A percentile compares a stretch with the other conserved stretches of the same genome.
Conservation (phyloP, 345 rosid species). For the Salix purpurea region DNA sequence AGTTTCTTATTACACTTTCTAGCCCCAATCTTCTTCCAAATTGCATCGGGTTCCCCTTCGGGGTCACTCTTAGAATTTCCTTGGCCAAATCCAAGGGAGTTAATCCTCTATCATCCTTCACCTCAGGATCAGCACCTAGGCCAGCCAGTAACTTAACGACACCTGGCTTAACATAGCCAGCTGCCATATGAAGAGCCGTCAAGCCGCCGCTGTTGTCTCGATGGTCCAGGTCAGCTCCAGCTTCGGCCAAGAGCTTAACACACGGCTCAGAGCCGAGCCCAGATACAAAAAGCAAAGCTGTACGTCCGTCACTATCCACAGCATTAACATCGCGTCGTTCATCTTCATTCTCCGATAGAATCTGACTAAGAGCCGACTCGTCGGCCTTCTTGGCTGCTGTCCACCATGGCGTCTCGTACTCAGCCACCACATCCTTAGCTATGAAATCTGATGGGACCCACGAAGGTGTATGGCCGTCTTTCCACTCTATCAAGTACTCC, state of each 20-base stretch:
- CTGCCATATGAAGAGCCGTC: constrained; percentile 89
- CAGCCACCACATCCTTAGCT: constrained; percentile 81
- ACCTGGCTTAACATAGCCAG: constrained; percentile 75
- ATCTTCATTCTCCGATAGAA: constrained; percentile 42
- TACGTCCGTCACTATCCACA: constrained; percentile 74
- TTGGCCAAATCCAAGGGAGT: constrained; percentile 67
- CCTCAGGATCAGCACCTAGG: constrained; percentile 68
- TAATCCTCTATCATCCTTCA: constrained; percentile 59
- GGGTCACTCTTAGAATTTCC: constrained; percentile 64
- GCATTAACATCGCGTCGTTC: constrained; percentile 68
- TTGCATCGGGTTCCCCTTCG: constrained; percentile 77
- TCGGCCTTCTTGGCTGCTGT: constrained; percentile 88
- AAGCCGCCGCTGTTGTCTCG: constrained; percentile 67
- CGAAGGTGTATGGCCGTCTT: constrained; percentile 78
- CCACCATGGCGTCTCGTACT: constrained; percentile 94
- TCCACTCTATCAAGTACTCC: constrained; percentile 91
- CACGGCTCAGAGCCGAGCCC: constrained; percentile 81
- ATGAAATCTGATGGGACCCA: constrained; percentile 72
- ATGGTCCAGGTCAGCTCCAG: constrained; percentile 62
- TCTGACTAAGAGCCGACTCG: constrained; percentile 41
- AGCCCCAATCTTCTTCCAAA: constrained; percentile 71
- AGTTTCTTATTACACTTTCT: constrained; percentile 47
- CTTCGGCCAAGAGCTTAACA: constrained; percentile 62
- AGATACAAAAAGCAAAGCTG: constrained; percentile 73
- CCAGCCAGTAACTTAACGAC: constrained; percentile 53